Evolutionary conservation across 208 protist genomes (phyloP).

Genomic region (Leishmania braziliensis): DNA sequence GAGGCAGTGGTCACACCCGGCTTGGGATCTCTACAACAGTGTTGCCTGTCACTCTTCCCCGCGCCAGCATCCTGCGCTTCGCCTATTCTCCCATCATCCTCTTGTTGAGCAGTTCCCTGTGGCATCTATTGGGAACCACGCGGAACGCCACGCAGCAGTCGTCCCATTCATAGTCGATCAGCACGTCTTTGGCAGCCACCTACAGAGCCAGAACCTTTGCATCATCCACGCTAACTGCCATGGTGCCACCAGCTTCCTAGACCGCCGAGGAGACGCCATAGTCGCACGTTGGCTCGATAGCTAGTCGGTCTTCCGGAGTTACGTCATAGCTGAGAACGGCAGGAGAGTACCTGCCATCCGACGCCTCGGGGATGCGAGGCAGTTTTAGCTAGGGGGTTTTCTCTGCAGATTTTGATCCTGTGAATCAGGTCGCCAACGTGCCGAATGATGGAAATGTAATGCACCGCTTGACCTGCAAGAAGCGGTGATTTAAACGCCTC

Average conservation of each 20-base stretch:
- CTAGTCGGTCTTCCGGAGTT: slow-evolving; percentile 44
- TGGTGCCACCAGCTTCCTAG: slow-evolving; percentile 61
- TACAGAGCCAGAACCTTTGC: slow-evolving; percentile 39
- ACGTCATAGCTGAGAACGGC: slow-evolving; percentile 63
- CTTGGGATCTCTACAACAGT: background rate
- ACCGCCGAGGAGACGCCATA: slow-evolving; percentile 53
- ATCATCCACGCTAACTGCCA: slow-evolving; percentile 66
- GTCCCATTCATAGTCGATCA: slow-evolving; percentile 56
- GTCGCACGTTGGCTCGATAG: slow-evolving; percentile 79
- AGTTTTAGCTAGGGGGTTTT: slow-evolving; percentile 56
- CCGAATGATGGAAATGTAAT: slow-evolving; percentile 70
- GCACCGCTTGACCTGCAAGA: background rate
- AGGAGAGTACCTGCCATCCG: slow-evolving; percentile 65
- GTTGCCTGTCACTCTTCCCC: slow-evolving; percentile 13
- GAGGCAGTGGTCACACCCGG: background rate
- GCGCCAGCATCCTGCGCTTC: slow-evolving; percentile 48
- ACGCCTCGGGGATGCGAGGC: slow-evolving; percentile 59
- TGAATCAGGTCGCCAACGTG: slow-evolving; percentile 66
- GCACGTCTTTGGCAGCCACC: slow-evolving; percentile 43
- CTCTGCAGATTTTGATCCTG: slow-evolving; percentile 71
- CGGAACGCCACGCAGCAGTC: slow-evolving; percentile 74
- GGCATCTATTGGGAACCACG: slow-evolving; percentile 68
- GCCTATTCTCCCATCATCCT: slow-evolving; percentile 49
- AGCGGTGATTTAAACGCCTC: background rate
- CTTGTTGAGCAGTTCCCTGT: slow-evolving; percentile 72